Evolutionary conservation across 306 rosid genomes (phyloP).

Genomic region (Castanea sativa): DNA sequence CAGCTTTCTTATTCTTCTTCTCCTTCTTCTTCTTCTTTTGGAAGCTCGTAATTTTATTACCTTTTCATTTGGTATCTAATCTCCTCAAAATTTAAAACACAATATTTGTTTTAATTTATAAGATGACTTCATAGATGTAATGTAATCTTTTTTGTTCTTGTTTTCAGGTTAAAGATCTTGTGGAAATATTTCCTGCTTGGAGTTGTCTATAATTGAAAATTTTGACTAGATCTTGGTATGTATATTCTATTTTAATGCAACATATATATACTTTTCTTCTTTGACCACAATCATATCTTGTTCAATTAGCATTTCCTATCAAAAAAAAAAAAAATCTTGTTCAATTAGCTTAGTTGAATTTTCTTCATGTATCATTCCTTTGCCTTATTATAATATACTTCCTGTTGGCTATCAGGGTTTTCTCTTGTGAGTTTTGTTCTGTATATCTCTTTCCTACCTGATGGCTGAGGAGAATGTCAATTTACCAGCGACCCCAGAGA

Average conservation of each 20-base stretch:
- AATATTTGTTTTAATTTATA: not conserved
- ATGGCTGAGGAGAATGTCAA: slow-evolving; percentile 57
- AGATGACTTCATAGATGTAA: not conserved
- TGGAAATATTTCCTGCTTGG: not conserved
- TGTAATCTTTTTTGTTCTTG: not conserved
- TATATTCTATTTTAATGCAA: not conserved
- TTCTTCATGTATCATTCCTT: not conserved
- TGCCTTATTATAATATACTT: slow-evolving; percentile 4
- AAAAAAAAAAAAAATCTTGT: not conserved
- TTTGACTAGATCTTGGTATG: not conserved
- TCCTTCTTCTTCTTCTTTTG: not conserved
- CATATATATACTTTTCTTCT: not conserved
- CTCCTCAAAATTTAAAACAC: not conserved
- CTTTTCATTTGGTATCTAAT: not conserved
- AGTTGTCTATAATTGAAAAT: not conserved
- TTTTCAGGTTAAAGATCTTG: not conserved
- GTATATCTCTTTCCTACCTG: slow-evolving; percentile 15
- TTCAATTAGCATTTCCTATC: not conserved
- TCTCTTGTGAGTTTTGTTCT: slow-evolving; percentile 15
- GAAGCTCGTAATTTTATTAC: not conserved
- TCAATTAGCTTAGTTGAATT: not conserved
- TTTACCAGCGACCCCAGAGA: slow-evolving; percentile 26
- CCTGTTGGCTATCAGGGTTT: slow-evolving; percentile 48
- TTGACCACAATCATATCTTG: not conserved
- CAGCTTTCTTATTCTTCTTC: not conserved